Conservation (phyloP, 441 rosid genomes). For the Pelargonium australe region DNA sequence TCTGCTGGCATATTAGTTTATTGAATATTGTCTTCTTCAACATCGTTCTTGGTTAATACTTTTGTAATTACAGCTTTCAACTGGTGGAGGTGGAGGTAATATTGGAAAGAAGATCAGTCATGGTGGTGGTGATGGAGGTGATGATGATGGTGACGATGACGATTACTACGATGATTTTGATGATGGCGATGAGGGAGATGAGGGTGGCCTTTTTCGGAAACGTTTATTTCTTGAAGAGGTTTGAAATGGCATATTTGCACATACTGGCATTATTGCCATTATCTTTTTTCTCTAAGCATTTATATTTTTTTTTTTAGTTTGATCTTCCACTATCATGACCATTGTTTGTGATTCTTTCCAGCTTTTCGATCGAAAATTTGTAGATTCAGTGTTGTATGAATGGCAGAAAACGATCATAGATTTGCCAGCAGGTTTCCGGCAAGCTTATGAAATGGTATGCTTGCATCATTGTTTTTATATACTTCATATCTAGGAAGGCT, state of each 20-base stretch:
- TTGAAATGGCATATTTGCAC: constrained; percentile 12
- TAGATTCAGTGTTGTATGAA: constrained; percentile 86
- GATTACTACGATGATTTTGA: constrained; percentile 87
- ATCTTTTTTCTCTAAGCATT: constrained; percentile 10
- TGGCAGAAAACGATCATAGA: constrained; percentile 97
- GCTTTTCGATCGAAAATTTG: constrained; percentile 89
- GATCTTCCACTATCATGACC: constrained; percentile 3
- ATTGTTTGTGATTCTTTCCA: constrained; percentile 25
- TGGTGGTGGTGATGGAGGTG: constrained; percentile 97
- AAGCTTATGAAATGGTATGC: constrained; percentile 92
- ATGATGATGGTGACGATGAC: constrained; percentile 89
- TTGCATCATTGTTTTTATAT: constrained; percentile 10
- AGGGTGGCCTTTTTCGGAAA: constrained; percentile 82
- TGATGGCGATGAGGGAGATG: constrained; percentile 83
- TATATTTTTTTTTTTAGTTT: constrained; percentile 6
- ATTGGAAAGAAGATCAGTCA: constrained; percentile 72
- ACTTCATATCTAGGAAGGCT: constrained; percentile 14
- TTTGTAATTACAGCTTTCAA: constrained; percentile 53
- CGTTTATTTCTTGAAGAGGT: constrained; percentile 87
- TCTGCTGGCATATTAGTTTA: background rate
- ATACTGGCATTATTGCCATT: background rate
- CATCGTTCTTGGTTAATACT: background rate
- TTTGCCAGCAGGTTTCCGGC: constrained; percentile 93
- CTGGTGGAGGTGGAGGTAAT: constrained; percentile 92
- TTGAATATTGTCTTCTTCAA: background rate